phyloP scores from a whole-genome alignment of 176 grass and related monocot genomes.

The Triticum dicoccoides region DNA sequence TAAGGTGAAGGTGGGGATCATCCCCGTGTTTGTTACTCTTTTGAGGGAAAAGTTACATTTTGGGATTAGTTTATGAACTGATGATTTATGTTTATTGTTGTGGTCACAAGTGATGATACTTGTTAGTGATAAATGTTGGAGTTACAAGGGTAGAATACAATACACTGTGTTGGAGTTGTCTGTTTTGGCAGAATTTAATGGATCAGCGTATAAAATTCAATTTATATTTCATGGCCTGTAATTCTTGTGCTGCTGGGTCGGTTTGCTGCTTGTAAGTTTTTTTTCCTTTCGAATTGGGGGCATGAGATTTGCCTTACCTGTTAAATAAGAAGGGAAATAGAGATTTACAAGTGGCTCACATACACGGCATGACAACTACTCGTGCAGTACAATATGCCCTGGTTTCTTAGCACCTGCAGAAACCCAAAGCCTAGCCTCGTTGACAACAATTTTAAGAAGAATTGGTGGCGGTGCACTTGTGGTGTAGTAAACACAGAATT shows the following conservation, averaged over 20 bases:
- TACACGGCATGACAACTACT: too few relatives aligned
- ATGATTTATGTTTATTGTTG: conserved; percentile 30
- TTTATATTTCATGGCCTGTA: conserved; percentile 21
- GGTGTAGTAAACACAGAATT: too few relatives aligned
- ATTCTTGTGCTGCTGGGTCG: background rate
- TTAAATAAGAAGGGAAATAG: too few relatives aligned
- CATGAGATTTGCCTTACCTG: too few relatives aligned
- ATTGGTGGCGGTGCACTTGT: too few relatives aligned
- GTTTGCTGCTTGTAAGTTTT: too few relatives aligned
- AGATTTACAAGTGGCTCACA: too few relatives aligned
- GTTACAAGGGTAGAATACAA: conserved; percentile 16
- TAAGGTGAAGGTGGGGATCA: conserved; percentile 35
- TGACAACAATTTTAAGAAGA: too few relatives aligned
- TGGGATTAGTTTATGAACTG: conserved; percentile 27
- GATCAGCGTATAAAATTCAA: conserved; percentile 28
- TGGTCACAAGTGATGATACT: conserved; percentile 35
- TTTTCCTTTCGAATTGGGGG: too few relatives aligned
- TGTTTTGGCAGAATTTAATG: background rate
- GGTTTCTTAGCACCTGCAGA: too few relatives aligned
- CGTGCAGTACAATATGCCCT: too few relatives aligned
- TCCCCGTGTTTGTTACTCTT: background rate
- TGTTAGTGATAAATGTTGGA: conserved; percentile 10
- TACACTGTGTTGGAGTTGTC: conserved; percentile 20
- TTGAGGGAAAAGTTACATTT: conserved; percentile 15
- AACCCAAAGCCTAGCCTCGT: too few relatives aligned